These are phyloP conservation scores for Lactifluus echinatus DNA, from an alignment of 768 basidiomycete species.

Conservation along the genomic window DNA sequence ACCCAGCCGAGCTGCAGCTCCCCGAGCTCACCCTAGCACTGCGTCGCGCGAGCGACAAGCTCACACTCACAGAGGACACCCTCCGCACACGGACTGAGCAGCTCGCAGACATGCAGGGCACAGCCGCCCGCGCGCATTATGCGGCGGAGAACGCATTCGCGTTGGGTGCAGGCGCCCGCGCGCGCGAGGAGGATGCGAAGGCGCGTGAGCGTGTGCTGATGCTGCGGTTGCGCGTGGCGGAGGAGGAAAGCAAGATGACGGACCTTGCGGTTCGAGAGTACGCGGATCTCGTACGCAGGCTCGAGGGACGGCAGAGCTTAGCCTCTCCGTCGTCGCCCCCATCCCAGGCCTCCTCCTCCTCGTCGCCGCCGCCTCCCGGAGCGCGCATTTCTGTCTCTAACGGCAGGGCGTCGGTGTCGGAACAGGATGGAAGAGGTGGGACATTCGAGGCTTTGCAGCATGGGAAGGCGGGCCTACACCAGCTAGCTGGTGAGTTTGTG, in stretches of 20 bases:
- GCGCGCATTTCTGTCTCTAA: constrained; percentile 9
- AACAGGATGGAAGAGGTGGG: constrained; percentile 8
- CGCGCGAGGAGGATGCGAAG: constrained; percentile 45
- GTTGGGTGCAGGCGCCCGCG: constrained; percentile 44
- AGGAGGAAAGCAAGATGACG: constrained; percentile 52
- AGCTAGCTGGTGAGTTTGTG: constrained; percentile 42
- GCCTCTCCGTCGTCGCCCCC: constrained; percentile 6
- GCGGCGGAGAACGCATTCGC: constrained; percentile 46
- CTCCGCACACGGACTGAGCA: constrained; percentile 42
- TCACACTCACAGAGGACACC: constrained; percentile 49
- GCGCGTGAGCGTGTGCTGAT: constrained; percentile 43
- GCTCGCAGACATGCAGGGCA: constrained; percentile 36
- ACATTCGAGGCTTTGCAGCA: constrained; percentile 33
- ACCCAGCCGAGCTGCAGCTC: constrained; percentile 32
- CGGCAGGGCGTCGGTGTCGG: neutral
- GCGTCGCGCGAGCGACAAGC: constrained; percentile 59
- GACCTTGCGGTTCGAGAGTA: constrained; percentile 66
- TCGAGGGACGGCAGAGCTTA: constrained; percentile 42
- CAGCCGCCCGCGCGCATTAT: constrained; percentile 35
- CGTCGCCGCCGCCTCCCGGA: neutral
- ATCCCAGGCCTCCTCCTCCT: neutral
- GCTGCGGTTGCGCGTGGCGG: constrained; percentile 36
- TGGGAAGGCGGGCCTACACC: constrained; percentile 40
- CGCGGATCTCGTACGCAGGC: constrained; percentile 58
- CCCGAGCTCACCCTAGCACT: constrained; percentile 60